Conservation (phyloP, 2,329 filamentous ascomycete genomes). For the Sclerotinia borealis region DNA sequence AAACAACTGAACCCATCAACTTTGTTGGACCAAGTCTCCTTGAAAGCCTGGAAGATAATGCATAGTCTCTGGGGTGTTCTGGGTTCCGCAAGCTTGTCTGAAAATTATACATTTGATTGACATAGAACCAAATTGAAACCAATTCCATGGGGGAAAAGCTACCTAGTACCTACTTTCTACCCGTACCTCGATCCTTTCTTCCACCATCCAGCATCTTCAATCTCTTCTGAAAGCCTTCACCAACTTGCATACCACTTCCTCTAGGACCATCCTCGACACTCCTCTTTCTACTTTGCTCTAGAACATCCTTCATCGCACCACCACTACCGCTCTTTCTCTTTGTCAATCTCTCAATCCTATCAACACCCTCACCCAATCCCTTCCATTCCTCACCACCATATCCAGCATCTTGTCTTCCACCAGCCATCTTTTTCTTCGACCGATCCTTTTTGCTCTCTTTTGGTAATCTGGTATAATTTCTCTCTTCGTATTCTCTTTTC, state of each 20-base stretch:
- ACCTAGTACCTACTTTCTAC: background rate
- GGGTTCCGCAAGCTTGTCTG: background rate
- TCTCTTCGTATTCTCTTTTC: constrained; percentile 81
- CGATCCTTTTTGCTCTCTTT: constrained; percentile 84
- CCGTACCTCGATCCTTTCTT: constrained; percentile 34
- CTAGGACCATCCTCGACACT: constrained; percentile 67
- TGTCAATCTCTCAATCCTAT: constrained; percentile 80
- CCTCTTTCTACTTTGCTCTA: constrained; percentile 85
- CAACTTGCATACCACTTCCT: constrained; percentile 60
- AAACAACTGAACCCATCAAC: background rate
- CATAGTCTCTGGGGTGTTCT: background rate
- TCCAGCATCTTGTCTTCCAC: constrained; percentile 41
- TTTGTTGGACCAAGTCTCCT: background rate
- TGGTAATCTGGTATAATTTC: constrained; percentile 82
- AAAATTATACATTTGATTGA: background rate
- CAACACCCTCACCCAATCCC: constrained; percentile 74
- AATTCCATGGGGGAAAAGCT: background rate
- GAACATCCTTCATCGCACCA: constrained; percentile 41
- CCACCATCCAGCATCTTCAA: constrained; percentile 46
- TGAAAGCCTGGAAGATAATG: background rate
- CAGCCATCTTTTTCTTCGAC: constrained; percentile 49
- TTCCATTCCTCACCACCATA: constrained; percentile 95
- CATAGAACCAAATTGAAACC: background rate
- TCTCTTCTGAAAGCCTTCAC: constrained; percentile 68
- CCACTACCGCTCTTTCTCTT: constrained; percentile 55